Evolutionary conservation across 139 green algal species (phyloP).

Genomic region (Penium margaritaceum): DNA sequence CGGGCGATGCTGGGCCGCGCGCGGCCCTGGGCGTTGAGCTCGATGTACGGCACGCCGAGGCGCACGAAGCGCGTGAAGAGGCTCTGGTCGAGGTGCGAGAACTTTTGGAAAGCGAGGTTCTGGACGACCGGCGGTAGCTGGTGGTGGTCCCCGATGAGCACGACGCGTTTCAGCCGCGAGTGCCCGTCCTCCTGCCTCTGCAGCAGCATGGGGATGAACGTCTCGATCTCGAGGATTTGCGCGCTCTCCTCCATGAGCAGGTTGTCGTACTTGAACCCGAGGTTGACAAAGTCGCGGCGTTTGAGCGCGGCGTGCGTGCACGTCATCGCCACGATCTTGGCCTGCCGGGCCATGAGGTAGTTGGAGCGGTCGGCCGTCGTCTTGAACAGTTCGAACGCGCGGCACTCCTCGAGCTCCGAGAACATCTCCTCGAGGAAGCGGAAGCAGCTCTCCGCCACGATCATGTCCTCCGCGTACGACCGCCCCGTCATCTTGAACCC

Average conservation of each 20-base stretch:
- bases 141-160: constrained; percentile 95
- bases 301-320: constrained; percentile 97
- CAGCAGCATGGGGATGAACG: constrained; percentile 90
- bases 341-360: constrained; percentile 93
- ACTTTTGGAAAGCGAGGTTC: constrained; percentile 90
- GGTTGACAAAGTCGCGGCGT: constrained; percentile 82
- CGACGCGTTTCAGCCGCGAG: constrained; percentile 67
- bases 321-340: constrained; percentile 98
- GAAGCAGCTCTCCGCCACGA: constrained; percentile 73
- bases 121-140: constrained; percentile 96
- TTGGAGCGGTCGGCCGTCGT: constrained; percentile 79
- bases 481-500: constrained; percentile 3
- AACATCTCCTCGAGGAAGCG: constrained; percentile 83
- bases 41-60: constrained; percentile 82
- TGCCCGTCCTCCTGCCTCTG: too few relatives aligned
- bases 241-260: constrained; percentile 95
- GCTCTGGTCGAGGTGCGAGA: constrained; percentile 80
- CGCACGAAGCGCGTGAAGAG: constrained; percentile 94
- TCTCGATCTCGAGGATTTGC: constrained; percentile 97
- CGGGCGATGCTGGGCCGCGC: constrained; percentile 72
- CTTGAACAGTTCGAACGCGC: constrained; percentile 93
- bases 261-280: constrained; percentile 94
- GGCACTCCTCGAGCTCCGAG: constrained; percentile 86
- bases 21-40: constrained; percentile 87
- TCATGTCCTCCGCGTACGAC: constrained; percentile 59